Evolutionary conservation across 768 basidiomycete species (phyloP), one percentile per base, ranked within the genome.

Genomic region (Panaeolus cyanescens): DNA sequence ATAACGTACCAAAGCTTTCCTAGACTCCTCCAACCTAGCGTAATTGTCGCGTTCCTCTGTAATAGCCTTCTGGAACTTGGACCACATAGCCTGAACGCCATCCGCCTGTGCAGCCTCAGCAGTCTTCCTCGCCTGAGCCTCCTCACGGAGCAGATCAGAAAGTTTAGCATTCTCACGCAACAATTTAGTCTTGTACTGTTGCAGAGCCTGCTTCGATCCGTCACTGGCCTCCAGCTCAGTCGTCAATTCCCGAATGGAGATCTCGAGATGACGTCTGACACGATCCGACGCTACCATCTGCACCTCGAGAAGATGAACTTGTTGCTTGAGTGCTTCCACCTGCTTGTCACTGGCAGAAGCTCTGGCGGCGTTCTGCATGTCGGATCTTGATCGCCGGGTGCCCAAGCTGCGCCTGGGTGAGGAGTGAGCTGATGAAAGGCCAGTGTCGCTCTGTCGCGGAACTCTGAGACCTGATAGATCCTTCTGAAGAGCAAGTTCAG

Each of bases 281-380:
- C 88, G 83, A 25, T 86, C 84, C 0, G 88, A 89, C 9, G 87
- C 86, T 1, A 80, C 82, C 79, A 90, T 88, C 68, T 86, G 85
- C 45, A 90, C 77, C 64, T 89, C 89, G 17, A 90, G 79, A 19
- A 84, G 78, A 62, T 89, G 86, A 7, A 91, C 83, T 62, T 91
- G 88, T 62, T 86, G 83, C 61, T 82, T 83, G 34, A 87, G 79
- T 5, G 75, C 79, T 54, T 77, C 74, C 32, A 85, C 80, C 64
- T 85, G 82, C 55, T 76, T 78, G 55, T 85, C 83, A 7, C 72
- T 50, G 12, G 45, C 45, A 28, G 45, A 50, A n/a, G 10, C 15
- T 28, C 13, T 50, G 30, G 45, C 22, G 30, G 45, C 45, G 25
- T 28, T 28, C 22, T 50, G 45, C 45, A 50, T 50, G 17, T 50